Percentiles rank a stretch among this genome's conserved stretches.
Conservation (phyloP, 148 eudicot species). For the Silene conica region DNA sequence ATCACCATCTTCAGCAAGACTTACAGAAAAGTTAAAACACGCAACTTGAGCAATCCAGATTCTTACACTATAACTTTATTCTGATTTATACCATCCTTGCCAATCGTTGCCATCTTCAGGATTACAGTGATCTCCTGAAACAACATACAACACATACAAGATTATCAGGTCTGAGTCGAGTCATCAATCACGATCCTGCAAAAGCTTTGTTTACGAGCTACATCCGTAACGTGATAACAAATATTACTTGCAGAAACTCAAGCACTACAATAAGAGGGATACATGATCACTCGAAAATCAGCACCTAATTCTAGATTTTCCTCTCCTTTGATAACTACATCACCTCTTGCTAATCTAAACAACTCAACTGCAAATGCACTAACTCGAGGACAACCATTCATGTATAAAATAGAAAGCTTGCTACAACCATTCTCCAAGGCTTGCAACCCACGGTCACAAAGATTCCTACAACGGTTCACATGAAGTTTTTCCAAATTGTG, state of each 20-base stretch:
- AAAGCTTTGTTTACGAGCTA: not conserved
- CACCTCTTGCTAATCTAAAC: conserved; percentile 42
- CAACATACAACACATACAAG: not conserved
- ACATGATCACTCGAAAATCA: conserved; percentile 3
- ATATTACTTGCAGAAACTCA: not conserved
- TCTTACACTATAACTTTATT: not conserved
- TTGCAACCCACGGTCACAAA: conserved; percentile 45
- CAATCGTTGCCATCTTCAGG: not conserved
- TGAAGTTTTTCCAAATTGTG: conserved; percentile 50
- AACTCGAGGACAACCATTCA: conserved; percentile 39
- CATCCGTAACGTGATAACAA: not conserved
- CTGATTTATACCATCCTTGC: not conserved
- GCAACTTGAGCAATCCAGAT: not conserved
- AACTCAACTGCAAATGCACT: conserved; percentile 35
- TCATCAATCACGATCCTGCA: not conserved
- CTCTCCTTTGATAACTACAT: conserved; percentile 37
- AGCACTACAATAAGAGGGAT: not conserved
- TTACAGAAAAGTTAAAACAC: not conserved
- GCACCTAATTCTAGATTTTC: conserved; percentile 47
- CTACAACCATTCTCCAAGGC: conserved; percentile 54
- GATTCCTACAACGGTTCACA: conserved; percentile 50
- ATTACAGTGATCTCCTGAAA: not conserved
- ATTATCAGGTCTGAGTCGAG: not conserved
- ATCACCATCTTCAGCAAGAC: no score
- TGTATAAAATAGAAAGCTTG: conserved; percentile 41